These are phyloP conservation scores for Fusarium secorum DNA, from an alignment of 2,329 filamentous ascomycete species.

Conservation along the genomic window DNA sequence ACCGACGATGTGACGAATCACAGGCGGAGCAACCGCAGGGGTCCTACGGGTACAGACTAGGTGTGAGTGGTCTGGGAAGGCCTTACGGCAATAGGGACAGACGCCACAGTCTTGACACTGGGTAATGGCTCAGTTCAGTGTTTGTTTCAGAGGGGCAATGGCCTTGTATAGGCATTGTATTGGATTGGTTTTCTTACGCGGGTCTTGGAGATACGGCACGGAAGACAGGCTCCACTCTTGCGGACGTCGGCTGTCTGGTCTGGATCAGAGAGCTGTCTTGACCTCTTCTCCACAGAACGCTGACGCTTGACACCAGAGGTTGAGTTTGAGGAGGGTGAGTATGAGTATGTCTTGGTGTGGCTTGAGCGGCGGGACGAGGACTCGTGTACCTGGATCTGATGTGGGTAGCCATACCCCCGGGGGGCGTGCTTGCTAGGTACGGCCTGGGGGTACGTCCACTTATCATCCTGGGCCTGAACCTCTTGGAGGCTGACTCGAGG, in stretches of 20 bases:
- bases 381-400: conserved; percentile 45
- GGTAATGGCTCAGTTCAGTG: conserved; percentile 41
- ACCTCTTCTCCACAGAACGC: conserved; percentile 49
- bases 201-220: conserved; percentile 58
- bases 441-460: conserved; percentile 53
- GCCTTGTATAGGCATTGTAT: conserved; percentile 24
- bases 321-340: conserved; percentile 20
- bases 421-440: conserved; percentile 44
- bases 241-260: conserved; percentile 59
- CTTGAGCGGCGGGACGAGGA: conserved; percentile 37
- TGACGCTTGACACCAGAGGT: conserved; percentile 48
- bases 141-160: conserved; percentile 23
- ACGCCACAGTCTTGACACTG: conserved; percentile 53
- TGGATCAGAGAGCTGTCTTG: conserved; percentile 49
- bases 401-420: conserved; percentile 47
- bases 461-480: conserved; percentile 49
- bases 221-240: conserved; percentile 57
- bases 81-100: conserved; percentile 53
- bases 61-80: conserved; percentile 52
- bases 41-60: conserved; percentile 51
- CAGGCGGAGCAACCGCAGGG: conserved; percentile 49
- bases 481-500: conserved; percentile 46
- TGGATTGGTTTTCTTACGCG: conserved; percentile 50
- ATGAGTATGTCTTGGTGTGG: conserved; percentile 30
- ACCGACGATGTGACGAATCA: conserved; percentile 51